Evolutionary conservation across 306 rosid genomes (phyloP), one percentile per base, ranked within the genome.

Genomic region (Gynostemma pentaphyllum): DNA sequence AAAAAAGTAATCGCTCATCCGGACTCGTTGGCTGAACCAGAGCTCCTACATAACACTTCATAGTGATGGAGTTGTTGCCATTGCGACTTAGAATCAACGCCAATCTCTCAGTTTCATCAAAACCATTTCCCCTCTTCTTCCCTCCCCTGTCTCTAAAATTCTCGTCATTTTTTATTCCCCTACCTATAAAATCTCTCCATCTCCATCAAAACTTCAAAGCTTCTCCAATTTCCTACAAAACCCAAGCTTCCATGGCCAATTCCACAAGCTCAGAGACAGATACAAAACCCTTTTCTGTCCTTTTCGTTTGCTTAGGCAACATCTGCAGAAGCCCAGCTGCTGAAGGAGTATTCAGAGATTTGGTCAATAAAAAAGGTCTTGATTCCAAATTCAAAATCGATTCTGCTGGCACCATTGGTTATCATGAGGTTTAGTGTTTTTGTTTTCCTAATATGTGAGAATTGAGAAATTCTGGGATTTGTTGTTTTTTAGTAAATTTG

Each of bases 321-420:
- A 86, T 92, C 23, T 88, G 96, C 70, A 77, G 96, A 55, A 92
- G 96, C 87, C 95, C 94, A n/a, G 88, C 95, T 60, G 96, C 88
- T 2, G 95, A 88, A 78, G 98, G 96, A 2, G 90, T 92, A 63
- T 92, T 92, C 79, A 78, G 77, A 16, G 78, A 92, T 70, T 78
- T 88, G 74, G 94, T 92, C 45, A 78, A 70, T 49, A 82, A 80
- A 74, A 86, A 73, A 68, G 90, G 74, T 66, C 63, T 86, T 39
- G 75, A 79, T 69, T 83, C 87, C 39, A 74, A 78, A 34, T 79
- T 88, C 77, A 71, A 22, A 28, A 82, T 84, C 60, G 96, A 92
- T 69, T 88, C 95, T 39, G 90, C 95, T 42, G 98, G 96, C 62
- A 92, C 95, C 71, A 86, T 92, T 63, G 0, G 62, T 78, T 92